Base-by-base conservation (phyloP, 2,329 filamentous ascomycete species). In the Paraphaeosphaeria sporulosa region DNA sequence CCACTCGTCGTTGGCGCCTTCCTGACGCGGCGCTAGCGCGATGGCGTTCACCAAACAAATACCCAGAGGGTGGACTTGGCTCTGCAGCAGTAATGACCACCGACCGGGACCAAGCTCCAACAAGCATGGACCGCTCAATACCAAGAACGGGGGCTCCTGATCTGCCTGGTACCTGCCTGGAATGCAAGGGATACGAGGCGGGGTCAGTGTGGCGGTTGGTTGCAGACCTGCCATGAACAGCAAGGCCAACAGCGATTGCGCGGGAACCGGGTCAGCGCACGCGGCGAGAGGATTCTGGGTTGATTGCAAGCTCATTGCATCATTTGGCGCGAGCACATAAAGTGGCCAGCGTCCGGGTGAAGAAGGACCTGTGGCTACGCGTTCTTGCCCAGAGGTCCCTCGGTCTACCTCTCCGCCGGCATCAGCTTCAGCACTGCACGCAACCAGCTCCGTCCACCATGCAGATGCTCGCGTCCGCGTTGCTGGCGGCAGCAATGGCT, bases 401-500 rank as follows among this genome's bases (percentile, higher is more conserved):
- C n/a, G 27, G 9, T 30, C 34, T 30, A 27, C 27, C 55, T 27
- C 27, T 52, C 23, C 34, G 36, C 32, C 55, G 25, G 27, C 32
- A 21, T 43, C 46, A 44, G 36, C 25, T 34, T 48, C 55, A 50
- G 21, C 57, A 21, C 25, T 19, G 51, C 30, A 48, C 56, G 12
- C 40, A 19, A 27, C 30, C 40, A 3, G 43, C 46, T 61, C 38
- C 60, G 13, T 58, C 59, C 60, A 65, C 52, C 36, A 74, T 74
- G 71, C 66, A 64, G 25, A 56, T 64, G 50, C 47, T 70, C 49
- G 57, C 63, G 46, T 66, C 68, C 36, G 60, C 70, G 21, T 58
- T 78, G 57, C 64, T 73, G 43, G 71, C 69, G 34, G 67, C 69
- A 21, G 67, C 70, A 50, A 60, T 72, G 40, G 71, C 71, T 49